phyloP scores from a whole-genome alignment of 1,284 basidiomycete genomes.

The Ustilago bromivora region DNA sequence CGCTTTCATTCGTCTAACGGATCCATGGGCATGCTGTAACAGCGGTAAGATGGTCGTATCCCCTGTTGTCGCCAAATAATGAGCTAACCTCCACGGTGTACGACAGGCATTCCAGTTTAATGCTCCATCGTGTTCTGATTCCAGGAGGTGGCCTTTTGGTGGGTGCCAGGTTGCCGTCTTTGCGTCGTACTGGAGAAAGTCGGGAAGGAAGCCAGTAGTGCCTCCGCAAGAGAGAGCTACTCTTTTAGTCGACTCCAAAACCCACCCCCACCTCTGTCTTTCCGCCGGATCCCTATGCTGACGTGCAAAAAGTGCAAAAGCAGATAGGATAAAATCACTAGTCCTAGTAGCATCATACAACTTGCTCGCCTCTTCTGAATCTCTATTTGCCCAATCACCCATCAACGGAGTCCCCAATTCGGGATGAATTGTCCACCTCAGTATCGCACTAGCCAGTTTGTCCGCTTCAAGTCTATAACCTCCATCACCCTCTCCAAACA shows the following conservation, averaged over 20 bases:
- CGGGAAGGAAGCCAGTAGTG: conserved; percentile 52
- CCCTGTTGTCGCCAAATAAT: conserved; percentile 59
- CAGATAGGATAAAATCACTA: conserved; percentile 59
- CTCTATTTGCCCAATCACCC: conserved; percentile 62
- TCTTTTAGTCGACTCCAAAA: conserved; percentile 50
- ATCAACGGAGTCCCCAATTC: conserved; percentile 53
- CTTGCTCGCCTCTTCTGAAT: conserved; percentile 30
- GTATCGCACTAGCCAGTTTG: conserved; percentile 31
- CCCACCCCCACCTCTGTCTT: conserved; percentile 50
- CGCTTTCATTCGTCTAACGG: conserved; percentile 9
- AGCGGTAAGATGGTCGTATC: conserved; percentile 56
- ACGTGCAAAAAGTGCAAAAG: conserved; percentile 53
- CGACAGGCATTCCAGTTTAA: conserved; percentile 66
- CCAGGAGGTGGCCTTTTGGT: conserved; percentile 50
- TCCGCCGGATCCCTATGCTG: conserved; percentile 38
- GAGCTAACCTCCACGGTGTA: conserved; percentile 62
- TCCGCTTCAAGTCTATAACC: conserved; percentile 51
- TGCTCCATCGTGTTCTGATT: conserved; percentile 57
- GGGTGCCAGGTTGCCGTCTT: conserved; percentile 34
- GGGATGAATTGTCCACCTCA: conserved; percentile 53
- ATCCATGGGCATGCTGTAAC: conserved; percentile 48
- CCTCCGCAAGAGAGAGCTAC: conserved; percentile 32
- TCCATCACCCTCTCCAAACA: conserved; percentile 46
- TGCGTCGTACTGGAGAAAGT: conserved; percentile 50
- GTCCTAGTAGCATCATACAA: conserved; percentile 59